Evolutionary conservation across 371 early-diverging fungal genomes (phyloP), one percentile per base, ranked within the genome.

Genomic region (Mucor velutinosus): DNA sequence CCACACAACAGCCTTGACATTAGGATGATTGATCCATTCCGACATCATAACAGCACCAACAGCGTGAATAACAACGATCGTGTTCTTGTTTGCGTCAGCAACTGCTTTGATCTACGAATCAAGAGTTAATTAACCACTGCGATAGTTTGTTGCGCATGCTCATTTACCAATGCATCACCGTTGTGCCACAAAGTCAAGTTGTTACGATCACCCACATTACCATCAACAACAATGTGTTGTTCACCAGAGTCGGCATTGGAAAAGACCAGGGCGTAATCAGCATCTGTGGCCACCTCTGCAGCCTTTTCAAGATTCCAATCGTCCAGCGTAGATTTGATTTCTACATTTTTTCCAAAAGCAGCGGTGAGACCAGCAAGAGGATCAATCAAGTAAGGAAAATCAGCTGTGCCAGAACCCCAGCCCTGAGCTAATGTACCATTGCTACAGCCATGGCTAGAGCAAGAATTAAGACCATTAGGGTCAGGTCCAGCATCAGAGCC

Each of bases 341-440:
- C 60, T 47, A 83, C 71, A 15, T 32, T 47, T 14, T 69, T 63
- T 19, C 72, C 69, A 33, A 82, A 80, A 53, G 77, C 76, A 12
- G 58, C 55, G 11, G 55, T 69, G 62, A 89, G 80, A 33, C 84
- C 87, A 49, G 69, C 64, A n/a, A 66, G 60, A 32, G 76, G 75
- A 8, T 81, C 77, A 51, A 88, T 70, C 15, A 89, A 33, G 66
- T 88, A 89, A 15, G 88, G 85, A 75, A 81, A 90, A 21, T 75
- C 66, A 25, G 81, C 69, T 19, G 88, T 82, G 45, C 90, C 90
- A 43, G 85, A 84, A 2, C 90, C 41, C 88, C 89, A 88, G n/a
- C 89, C 89, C 66, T 82, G 77, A 41, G 89, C 87, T 19, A 90
- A 67, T 11, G 83, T 84, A 23, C 88, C 90, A 19, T 51, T 60